Base-by-base conservation (phyloP, 768 basidiomycete species). In the Hericium erinaceus region DNA sequence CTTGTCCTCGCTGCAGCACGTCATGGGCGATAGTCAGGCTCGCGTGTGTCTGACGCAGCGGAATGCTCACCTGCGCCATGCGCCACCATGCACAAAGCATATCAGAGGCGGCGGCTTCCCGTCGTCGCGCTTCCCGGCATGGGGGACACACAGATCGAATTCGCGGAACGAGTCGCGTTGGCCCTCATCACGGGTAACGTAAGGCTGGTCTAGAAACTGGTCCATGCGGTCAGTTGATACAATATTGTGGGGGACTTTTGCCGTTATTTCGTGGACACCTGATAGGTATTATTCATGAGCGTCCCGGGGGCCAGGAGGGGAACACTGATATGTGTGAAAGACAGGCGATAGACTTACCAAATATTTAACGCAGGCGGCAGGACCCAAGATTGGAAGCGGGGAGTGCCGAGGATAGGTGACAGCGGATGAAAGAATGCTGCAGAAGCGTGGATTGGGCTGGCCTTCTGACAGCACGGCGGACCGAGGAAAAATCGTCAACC, bases 51-150 rank as follows among this genome's bases (percentile, higher is more conserved):
- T 9, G 58, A 52, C 55, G 56, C 16, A 37, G 40, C 51, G 59
- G 53, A 57, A 2, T 52, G 66, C 85, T 74, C 66, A 89, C 89
- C 81, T 68, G 64, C 82, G 74, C 91, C 91, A 93, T 22, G 90
- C 91, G 38, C 91, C 91, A 33, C 91, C 91, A 63, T 91, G 91
- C 28, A 92, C 72, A 64, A 90, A 92, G 64, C 82, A 81, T 40
- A 91, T 65, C 46, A 90, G 68, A n/a, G 78, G 74, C 1, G 66
- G 63, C 48, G 58, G 57, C 38, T 50, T 11, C 10, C 55, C 39
- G 3, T 37, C 24, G 49, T 51, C 49, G 24, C 49, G 9, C 37
- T 15, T 18, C 24, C 50, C 20, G 54, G 52, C 39, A 18, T 18
- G 20, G 26, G 60, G 57, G 16, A 78, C 73, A 37, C 75, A 71